These are phyloP conservation scores for Skeletonema marinoi DNA, from an alignment of 108 stramenopile species.

Conservation along the genomic window DNA sequence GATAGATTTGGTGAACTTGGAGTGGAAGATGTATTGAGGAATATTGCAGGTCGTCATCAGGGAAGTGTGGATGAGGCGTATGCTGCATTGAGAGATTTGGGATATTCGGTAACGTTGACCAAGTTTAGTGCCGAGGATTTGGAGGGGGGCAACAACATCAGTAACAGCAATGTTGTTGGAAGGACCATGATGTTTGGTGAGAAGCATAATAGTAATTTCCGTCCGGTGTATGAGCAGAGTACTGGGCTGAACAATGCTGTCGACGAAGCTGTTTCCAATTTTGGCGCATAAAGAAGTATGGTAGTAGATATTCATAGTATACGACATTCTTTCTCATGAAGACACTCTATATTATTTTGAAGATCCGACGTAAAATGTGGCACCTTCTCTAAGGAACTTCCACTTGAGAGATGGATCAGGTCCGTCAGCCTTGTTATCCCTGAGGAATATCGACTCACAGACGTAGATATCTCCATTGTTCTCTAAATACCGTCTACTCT, in stretches of 20 bases:
- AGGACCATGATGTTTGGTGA: constrained; percentile 56
- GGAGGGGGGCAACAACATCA: background rate
- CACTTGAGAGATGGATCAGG: constrained; percentile 50
- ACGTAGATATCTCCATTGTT: constrained; percentile 56
- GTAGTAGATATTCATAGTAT: background rate
- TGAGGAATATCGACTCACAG: constrained; percentile 76
- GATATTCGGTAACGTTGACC: constrained; percentile 57
- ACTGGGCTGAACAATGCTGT: constrained; percentile 32
- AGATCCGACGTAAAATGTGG: constrained; percentile 6
- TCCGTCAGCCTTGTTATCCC: background rate
- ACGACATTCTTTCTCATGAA: background rate
- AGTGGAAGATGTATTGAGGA: constrained; percentile 70
- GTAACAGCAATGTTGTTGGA: background rate
- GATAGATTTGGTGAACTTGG: constrained; percentile 71
- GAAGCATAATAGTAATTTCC: constrained; percentile 50
- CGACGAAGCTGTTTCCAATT: constrained; percentile 31
- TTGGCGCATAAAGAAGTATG: constrained; percentile 3
- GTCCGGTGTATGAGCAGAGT: constrained; percentile 44
- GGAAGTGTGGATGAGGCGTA: constrained; percentile 91
- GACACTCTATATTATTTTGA: background rate
- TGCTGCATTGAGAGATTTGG: constrained; percentile 89
- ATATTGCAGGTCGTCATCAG: constrained; percentile 73
- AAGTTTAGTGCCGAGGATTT: constrained; percentile 53
- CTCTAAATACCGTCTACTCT: constrained; percentile 69
- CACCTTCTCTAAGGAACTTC: constrained; percentile 47